Base-by-base conservation (phyloP, 345 rosid species). In the Corchorus olitorius region DNA sequence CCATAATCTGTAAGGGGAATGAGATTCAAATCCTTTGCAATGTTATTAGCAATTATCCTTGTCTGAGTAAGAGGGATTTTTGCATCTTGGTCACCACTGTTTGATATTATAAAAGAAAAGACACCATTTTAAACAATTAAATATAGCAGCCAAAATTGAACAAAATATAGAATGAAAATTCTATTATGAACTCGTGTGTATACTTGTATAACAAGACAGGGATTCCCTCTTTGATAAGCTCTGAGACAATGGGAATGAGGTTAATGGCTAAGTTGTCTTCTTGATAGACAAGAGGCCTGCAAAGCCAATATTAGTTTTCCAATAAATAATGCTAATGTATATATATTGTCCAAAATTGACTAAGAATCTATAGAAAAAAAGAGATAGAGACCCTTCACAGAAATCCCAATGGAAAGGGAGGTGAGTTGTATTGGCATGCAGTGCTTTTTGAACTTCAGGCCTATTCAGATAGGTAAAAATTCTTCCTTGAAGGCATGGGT, bases 381-480 rank as follows among this genome's bases (percentile, higher is more conserved):
- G 14, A 61, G 8, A 34, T 41, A 63, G 45, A 54, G 22, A 82
- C 89, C 89, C 89, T 72, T 0, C 19, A 63, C 85, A 81, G 60
- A 84, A 83, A 27, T 27, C 75, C 83, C 86, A 84, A 14, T 65
- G 69, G 50, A 3, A 75, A 70, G 89, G 86, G 27, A 81, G 75
- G 75, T 77, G 73, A 64, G 86, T 87, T 64, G 79, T 78, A 76
- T 83, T 84, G 75, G 88, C 88, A 76, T 81, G 75, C 65, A 87
- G 79, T 56, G 88, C 88, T 78, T 78, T 72, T 48, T 79, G 85
- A 70, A 79, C 86, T 75, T 79, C 61, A 19, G 85, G 87, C 8
- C 20, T 72, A 60, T 84, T 84, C 17, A 84, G 80, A 69, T 80
- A 82, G 11, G 66, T 46, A 11, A 43, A 72, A 45, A 80, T 78